Evolutionary conservation across 73 alveolate genomes (phyloP).

Genomic region (Paramecium sonneborni): DNA sequence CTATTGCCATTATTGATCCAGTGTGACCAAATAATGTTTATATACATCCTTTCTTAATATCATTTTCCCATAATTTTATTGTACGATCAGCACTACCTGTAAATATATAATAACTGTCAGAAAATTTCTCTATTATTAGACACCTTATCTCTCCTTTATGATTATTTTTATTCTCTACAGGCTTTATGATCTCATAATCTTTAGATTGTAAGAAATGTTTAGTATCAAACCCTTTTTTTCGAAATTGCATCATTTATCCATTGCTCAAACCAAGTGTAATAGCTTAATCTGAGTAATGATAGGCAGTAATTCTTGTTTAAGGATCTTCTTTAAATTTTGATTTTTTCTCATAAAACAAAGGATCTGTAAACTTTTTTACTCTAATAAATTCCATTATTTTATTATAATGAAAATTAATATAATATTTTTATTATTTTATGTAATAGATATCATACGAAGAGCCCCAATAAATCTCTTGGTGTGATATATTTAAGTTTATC

Average conservation of each 20-base stretch:
- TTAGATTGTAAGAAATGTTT: not conserved
- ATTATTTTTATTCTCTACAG: slow-evolving; percentile 17
- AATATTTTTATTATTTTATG: not conserved
- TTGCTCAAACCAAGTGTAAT: not conserved
- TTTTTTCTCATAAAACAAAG: slow-evolving; percentile 29
- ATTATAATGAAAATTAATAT: not conserved
- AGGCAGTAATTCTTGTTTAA: slow-evolving; percentile 22
- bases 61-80: slow-evolving; percentile 59
- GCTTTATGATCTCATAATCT: not conserved
- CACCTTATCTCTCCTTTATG: slow-evolving; percentile 20
- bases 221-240: slow-evolving; percentile 11
- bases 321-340: slow-evolving; percentile 19
- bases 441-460: not conserved
- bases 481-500: slow-evolving; percentile 19
- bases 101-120: not conserved
- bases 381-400: slow-evolving; percentile 2
- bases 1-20: slow-evolving; percentile 80
- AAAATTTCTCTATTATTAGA: not conserved
- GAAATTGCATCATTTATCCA: slow-evolving; percentile 28
- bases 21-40: slow-evolving; percentile 61
- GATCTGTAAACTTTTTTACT: slow-evolving; percentile 11
- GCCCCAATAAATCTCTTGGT: not conserved
- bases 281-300: not conserved
- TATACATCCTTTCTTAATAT: slow-evolving; percentile 43
- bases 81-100: slow-evolving; percentile 30